These are phyloP conservation scores for Earliella scabrosa DNA, from an alignment of 1,284 basidiomycete genomes.

Conservation along the genomic window DNA sequence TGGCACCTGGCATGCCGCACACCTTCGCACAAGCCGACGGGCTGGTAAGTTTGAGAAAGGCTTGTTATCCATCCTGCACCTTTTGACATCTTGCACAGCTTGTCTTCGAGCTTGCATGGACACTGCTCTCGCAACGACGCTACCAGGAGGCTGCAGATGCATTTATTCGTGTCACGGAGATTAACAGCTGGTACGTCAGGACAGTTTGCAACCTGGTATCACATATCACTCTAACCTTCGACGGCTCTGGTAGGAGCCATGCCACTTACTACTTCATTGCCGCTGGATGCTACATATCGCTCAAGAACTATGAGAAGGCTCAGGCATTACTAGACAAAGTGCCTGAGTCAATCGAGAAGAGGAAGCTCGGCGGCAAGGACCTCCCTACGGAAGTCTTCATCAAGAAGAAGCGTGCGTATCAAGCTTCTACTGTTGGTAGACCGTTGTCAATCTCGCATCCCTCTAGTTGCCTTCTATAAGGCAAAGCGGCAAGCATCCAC, in stretches of 20 bases:
- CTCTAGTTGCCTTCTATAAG: constrained; percentile 73
- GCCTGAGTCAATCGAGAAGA: constrained; percentile 60
- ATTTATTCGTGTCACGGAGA: constrained; percentile 64
- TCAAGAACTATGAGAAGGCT: constrained; percentile 55
- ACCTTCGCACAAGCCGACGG: constrained; percentile 75
- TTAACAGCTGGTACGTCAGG: constrained; percentile 66
- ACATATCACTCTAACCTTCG: not conserved
- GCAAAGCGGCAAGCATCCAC: constrained; percentile 62
- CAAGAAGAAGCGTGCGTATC: constrained; percentile 62
- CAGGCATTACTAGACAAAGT: constrained; percentile 64
- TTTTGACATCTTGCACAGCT: constrained; percentile 45
- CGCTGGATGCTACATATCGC: constrained; percentile 65
- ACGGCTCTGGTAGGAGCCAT: constrained; percentile 58
- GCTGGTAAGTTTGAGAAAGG: constrained; percentile 45
- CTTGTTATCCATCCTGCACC: not conserved
- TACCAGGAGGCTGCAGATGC: constrained; percentile 70
- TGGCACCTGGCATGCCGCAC: constrained; percentile 53
- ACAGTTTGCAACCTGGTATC: not conserved
- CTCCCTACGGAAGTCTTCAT: constrained; percentile 77
- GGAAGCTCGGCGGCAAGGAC: constrained; percentile 68
- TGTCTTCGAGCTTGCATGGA: constrained; percentile 80
- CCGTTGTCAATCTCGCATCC: not conserved
- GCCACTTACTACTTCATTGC: constrained; percentile 79
- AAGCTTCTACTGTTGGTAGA: not conserved
- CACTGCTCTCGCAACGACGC: constrained; percentile 62